Percentiles rank a stretch among this genome's conserved stretches.
Evolutionary conservation across 2,329 filamentous ascomycete genomes (phyloP).

Genomic region (Arthrobotrys entomopaga): DNA sequence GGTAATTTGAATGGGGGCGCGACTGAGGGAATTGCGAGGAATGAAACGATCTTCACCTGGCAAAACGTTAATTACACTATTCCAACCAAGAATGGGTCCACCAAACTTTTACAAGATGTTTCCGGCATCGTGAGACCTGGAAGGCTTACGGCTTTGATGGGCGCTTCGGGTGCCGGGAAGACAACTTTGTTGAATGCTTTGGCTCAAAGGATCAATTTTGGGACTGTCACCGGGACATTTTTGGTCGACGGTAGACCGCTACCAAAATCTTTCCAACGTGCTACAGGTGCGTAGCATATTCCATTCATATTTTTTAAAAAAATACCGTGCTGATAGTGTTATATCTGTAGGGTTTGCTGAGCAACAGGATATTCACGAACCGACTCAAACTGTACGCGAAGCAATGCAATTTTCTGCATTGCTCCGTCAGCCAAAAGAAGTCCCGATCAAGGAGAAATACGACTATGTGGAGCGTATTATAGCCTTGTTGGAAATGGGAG

Average conservation of each 20-base stretch:
- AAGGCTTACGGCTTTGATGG: slow-evolving; percentile 89
- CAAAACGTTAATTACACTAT: slow-evolving; percentile 78
- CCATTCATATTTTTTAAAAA: slow-evolving; percentile 64
- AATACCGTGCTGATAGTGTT: background rate
- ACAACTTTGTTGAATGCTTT: slow-evolving; percentile 88
- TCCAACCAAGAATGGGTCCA: slow-evolving; percentile 77
- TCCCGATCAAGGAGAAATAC: slow-evolving; percentile 70
- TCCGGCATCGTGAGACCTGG: slow-evolving; percentile 95
- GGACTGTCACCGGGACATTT: slow-evolving; percentile 87
- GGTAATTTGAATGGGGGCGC: background rate
- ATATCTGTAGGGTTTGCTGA: slow-evolving; percentile 67
- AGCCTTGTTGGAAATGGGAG: slow-evolving; percentile 75
- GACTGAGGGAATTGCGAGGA: slow-evolving; percentile 35
- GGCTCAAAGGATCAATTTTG: slow-evolving; percentile 86
- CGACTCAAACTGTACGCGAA: slow-evolving; percentile 72
- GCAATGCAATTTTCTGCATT: slow-evolving; percentile 73
- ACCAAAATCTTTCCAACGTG: slow-evolving; percentile 86
- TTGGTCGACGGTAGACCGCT: slow-evolving; percentile 79
- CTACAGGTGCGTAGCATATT: slow-evolving; percentile 84
- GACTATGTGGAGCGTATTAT: slow-evolving; percentile 74
- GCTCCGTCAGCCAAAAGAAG: slow-evolving; percentile 70
- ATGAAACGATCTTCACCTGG: slow-evolving; percentile 72
- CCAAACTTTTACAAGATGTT: slow-evolving; percentile 77
- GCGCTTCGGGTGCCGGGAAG: slow-evolving; percentile 91
- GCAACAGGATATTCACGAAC: slow-evolving; percentile 73